Conservation (phyloP, 1,284 basidiomycete genomes). For the Coniferiporia sulphurascens region DNA sequence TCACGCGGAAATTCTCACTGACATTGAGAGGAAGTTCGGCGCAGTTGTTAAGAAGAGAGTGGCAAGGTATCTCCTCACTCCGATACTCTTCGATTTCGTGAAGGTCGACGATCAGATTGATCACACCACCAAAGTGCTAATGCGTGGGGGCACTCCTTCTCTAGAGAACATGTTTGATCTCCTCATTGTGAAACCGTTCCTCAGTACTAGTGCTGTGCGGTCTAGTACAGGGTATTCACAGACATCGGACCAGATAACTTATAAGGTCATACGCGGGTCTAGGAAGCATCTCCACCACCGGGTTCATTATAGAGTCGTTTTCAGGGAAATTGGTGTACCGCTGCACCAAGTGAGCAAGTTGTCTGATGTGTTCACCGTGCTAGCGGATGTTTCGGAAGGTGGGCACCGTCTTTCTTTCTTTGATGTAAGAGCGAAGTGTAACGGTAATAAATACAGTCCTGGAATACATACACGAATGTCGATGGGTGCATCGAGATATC, state of each 20-base stretch:
- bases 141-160: neutral
- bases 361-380: neutral
- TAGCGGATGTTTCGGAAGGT: neutral
- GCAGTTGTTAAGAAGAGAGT: neutral
- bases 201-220: neutral
- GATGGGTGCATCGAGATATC: neutral
- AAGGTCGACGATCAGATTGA: neutral
- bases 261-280: neutral
- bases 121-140: constrained; percentile 3
- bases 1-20: neutral
- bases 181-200: neutral
- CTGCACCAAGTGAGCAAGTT: neutral
- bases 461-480: neutral
- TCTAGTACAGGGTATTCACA: neutral
- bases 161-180: neutral
- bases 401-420: neutral
- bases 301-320: constrained; percentile 4
- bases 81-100: neutral
- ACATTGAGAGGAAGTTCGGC: neutral
- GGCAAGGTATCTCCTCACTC: neutral
- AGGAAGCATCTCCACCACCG: neutral
- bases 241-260: neutral
- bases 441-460: neutral
- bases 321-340: neutral
- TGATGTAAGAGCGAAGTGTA: neutral